Evolutionary conservation across 306 rosid genomes (phyloP), one percentile per base, ranked within the genome.

Genomic region (Dryas drummondii): DNA sequence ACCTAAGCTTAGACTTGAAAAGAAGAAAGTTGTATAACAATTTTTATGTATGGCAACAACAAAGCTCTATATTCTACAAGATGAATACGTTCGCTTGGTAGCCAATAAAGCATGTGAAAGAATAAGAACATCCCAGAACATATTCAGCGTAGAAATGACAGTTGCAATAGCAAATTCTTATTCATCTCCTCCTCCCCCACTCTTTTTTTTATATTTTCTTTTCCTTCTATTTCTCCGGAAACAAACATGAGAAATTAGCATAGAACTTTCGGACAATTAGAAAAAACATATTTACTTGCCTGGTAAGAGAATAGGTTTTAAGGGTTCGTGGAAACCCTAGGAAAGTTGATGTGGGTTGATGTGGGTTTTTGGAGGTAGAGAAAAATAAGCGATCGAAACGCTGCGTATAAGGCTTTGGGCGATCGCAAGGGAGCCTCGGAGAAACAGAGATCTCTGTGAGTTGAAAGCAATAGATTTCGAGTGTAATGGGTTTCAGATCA

Each of bases 281-380:
- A 59, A 16, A 15, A 9, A 0, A 2, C 27, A 63, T 3, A 16
- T 15, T 42, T 53, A 76, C 91, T 77, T 71, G 91, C 88, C 84
- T 79, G 74, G 55, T 10, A 26, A 17, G 53, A 57, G 17, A 59
- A 69, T n/a, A 70, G 59, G 65, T 67, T 54, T 8, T 2, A 61
- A 53, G 68, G 52, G 76, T 54, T 71, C 75, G 79, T 41, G 72
- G 84, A 84, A 86, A 90, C 92, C 96, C 92, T 88, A 88, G 81
- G 22, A 58, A 13, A 75, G 76, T 77, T 66, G 65, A 68, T 52
- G 62, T 48, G 66, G 81, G 68, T 22, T 76, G 65, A 68, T 52
- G 62, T 48, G 66, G 81, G 68, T 22, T 76, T 71, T 17, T 5
- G 53, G 11, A 53, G 19, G 4, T 2, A 22, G 44, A 13, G 48